Percentiles rank a stretch among this genome's conserved stretches.
Conservation (phyloP, 352 stramenopile species). For the Phytophthora rubi region DNA sequence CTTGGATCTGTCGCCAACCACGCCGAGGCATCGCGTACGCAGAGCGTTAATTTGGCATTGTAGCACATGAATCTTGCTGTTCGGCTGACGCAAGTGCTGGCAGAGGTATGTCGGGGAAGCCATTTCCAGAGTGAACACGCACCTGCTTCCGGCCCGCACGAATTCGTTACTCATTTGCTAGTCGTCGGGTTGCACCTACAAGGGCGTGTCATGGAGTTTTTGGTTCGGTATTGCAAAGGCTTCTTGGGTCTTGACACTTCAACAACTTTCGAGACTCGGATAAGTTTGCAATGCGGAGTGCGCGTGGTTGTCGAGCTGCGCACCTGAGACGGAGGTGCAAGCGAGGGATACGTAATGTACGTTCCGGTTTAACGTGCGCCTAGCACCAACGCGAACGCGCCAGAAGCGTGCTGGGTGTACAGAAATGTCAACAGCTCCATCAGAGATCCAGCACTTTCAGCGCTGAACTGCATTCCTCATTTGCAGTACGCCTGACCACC, state of each 20-base stretch:
- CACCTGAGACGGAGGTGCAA: not conserved
- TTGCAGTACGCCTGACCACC: not conserved
- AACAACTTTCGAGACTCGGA: not conserved
- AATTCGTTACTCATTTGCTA: not conserved
- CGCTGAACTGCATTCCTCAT: constrained; percentile 8
- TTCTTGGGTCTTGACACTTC: not conserved
- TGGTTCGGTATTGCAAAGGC: not conserved
- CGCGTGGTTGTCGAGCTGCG: not conserved
- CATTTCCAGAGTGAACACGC: not conserved
- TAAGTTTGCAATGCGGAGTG: not conserved
- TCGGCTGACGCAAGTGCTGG: constrained; percentile 2
- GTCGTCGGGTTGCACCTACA: not conserved
- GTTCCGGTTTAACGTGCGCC: constrained; percentile 1
- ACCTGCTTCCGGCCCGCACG: not conserved
- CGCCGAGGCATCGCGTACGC: not conserved
- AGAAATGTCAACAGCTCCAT: constrained; percentile 25
- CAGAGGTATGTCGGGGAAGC: not conserved
- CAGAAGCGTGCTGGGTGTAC: constrained; percentile 2
- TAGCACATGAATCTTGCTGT: not conserved
- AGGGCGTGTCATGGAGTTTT: not conserved
- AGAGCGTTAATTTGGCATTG: not conserved
- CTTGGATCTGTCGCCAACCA: constrained; percentile 1
- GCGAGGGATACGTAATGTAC: not conserved
- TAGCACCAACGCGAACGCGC: constrained; percentile 10
- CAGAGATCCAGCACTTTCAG: constrained; percentile 4